Evolutionary conservation across 306 rosid genomes (phyloP).

Genomic region (Citrullus amarus): DNA sequence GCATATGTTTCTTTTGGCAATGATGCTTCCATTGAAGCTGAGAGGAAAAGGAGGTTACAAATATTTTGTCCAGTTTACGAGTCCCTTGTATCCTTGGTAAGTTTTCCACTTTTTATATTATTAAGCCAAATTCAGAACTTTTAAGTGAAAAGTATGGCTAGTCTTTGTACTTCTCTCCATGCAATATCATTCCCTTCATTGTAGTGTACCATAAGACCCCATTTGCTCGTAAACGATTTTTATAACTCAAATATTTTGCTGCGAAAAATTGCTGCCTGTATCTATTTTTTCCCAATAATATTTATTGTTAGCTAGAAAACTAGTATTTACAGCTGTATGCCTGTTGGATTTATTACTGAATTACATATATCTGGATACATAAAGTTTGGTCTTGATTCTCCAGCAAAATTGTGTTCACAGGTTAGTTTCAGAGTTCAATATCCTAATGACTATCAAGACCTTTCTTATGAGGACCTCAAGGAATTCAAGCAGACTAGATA

Average conservation of each 20-base stretch:
- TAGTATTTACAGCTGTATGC: background rate
- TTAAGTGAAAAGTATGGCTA: background rate
- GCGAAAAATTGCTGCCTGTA: background rate
- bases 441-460: constrained; percentile 88
- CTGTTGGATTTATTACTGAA: background rate
- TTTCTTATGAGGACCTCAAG: constrained; percentile 85
- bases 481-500: constrained; percentile 97
- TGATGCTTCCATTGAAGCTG: constrained; percentile 70
- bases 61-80: constrained; percentile 80
- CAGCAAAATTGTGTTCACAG: constrained; percentile 27
- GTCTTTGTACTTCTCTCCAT: background rate
- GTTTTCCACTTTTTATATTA: constrained; percentile 22
- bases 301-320: background rate
- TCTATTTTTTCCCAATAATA: background rate
- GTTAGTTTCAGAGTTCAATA: constrained; percentile 93
- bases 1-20: constrained; percentile 49
- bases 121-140: background rate
- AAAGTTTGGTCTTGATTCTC: background rate
- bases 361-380: background rate
- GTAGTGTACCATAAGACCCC: background rate
- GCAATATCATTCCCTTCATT: background rate
- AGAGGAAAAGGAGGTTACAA: constrained; percentile 81
- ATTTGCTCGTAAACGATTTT: background rate
- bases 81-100: constrained; percentile 89
- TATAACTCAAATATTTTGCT: background rate